Conservation (phyloP, 257 asterid species). For the Penstemon newberryi region DNA sequence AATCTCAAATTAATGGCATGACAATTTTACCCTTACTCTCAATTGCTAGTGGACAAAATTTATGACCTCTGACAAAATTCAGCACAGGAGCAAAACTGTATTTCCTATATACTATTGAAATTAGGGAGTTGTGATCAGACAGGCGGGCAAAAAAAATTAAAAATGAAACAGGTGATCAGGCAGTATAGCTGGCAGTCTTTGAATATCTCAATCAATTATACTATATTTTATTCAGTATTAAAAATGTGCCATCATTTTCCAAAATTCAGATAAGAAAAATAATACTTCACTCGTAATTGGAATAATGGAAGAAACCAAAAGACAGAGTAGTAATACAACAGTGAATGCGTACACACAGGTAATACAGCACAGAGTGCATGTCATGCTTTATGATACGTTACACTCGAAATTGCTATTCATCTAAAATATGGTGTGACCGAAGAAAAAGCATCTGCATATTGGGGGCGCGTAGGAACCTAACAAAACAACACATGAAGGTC, state of each 20-base stretch:
- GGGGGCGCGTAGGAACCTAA: background rate
- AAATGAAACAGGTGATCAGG: background rate
- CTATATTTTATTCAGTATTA: background rate
- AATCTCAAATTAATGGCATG: background rate
- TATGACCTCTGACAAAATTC: background rate
- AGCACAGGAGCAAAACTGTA: background rate
- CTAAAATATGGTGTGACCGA: no score
- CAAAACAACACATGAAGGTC: slow-evolving; percentile 15
- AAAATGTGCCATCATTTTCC: background rate
- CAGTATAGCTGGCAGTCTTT: slow-evolving; percentile 17
- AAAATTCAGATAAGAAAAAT: background rate
- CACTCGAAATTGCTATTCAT: no score
- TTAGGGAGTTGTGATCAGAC: background rate
- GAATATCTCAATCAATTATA: background rate
- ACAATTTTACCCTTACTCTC: no score
- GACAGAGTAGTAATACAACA: slow-evolving; percentile 12
- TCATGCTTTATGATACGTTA: background rate
- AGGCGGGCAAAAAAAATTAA: background rate
- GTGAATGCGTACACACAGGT: slow-evolving; percentile 4
- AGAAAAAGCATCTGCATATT: slow-evolving; percentile 1
- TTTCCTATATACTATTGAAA: background rate
- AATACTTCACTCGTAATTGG: no score
- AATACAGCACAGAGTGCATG: background rate
- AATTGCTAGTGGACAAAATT: background rate
- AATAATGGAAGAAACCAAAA: slow-evolving; percentile 22